phyloP scores from a whole-genome alignment of 345 rosid genomes.

The Populus pruinosa region DNA sequence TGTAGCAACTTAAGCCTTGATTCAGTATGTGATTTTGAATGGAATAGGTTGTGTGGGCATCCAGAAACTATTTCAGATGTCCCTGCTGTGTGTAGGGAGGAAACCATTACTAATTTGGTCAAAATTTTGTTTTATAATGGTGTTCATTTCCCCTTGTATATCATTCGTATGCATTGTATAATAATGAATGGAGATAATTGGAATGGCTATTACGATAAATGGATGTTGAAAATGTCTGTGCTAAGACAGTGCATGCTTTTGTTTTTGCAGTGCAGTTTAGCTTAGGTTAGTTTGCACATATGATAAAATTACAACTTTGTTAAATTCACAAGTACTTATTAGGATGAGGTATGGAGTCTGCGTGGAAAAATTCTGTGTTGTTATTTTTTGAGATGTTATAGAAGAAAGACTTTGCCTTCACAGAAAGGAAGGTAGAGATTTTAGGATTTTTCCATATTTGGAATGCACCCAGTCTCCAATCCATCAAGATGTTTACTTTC shows the following conservation, averaged over 20 bases:
- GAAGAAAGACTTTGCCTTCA: background rate
- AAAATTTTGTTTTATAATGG: background rate
- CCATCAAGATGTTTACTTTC: background rate
- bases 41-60: background rate
- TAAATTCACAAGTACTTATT: background rate
- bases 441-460: background rate
- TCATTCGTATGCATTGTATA: background rate
- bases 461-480: background rate
- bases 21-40: background rate
- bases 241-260: background rate
- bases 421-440: background rate
- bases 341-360: background rate
- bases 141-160: background rate
- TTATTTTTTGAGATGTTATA: background rate
- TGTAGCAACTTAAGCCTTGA: background rate
- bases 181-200: background rate
- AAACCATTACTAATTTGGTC: background rate
- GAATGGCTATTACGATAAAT: background rate
- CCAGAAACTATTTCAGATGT: background rate
- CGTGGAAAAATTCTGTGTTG: background rate
- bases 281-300: background rate
- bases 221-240: background rate
- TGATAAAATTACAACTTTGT: background rate
- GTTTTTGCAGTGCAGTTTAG: background rate
- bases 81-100: background rate